Evolutionary conservation across 2,329 filamentous ascomycete species (phyloP), one percentile per base, ranked within the genome.

Genomic region (Talaromyces atroroseus): DNA sequence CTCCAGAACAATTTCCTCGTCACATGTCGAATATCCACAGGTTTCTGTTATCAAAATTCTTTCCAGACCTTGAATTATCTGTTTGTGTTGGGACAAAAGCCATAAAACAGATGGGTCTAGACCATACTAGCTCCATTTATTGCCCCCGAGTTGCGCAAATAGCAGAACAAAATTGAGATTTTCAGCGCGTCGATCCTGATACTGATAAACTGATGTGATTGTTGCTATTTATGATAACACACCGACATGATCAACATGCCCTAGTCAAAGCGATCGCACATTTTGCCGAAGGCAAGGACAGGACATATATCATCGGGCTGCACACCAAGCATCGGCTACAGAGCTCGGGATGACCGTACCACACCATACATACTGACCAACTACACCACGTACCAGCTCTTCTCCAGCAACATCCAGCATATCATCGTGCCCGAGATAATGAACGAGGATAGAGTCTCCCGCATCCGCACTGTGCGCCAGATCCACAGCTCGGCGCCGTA

Each of bases 401-500:
- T 58, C 29, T 51, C 16, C 16, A 34, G 32, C 38, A 58, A 20
- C 56, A 58, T 55, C 52, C 46, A 51, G 11, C 36, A 2, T 21
- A 55, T 18, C 51, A 50, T 51, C 8, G 32, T 18, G 6, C 45
- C 47, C 8, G 56, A 48, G 40, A 47, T 51, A 2, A 58, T 2
- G 20, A 51, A 50, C 29, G 51, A 46, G 2, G 48, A 54, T 6
- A 34, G 2, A 8, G 52, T 46, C 40, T 58, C 46, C 36, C 40
- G 38, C 16, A 49, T 45, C 26, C 56, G 29, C 2, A 32, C 46
- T 7, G 40, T 58, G 11, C 48, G 36, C 56, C 51, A 58, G 18
- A 58, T 34, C 23, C 54, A 34, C 16, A 42, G 54, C 29, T 54
- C 56, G 4, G 45, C 18, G 14, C 46, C 38, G 26, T 58, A 58